phyloP scores from a whole-genome alignment of 257 asterid species.

The Nicotiana otophora region DNA sequence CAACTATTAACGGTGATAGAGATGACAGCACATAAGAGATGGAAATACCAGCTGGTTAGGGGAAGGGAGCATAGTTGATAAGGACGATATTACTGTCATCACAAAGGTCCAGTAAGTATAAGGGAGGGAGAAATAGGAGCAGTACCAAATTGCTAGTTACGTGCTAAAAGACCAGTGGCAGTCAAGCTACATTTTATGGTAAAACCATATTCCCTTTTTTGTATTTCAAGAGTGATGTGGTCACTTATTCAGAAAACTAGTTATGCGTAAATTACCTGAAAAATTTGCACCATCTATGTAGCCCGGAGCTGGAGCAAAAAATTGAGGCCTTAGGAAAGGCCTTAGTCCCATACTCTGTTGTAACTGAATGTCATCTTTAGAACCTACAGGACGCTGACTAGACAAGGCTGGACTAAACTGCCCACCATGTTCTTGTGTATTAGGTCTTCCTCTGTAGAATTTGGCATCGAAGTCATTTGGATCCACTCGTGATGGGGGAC shows the following conservation, averaged over 20 bases:
- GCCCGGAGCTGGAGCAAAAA: conserved; percentile 39
- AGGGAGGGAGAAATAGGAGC: background rate
- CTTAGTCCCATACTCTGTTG: conserved; percentile 60
- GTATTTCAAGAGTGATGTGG: background rate
- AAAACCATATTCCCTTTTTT: background rate
- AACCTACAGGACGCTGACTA: conserved; percentile 44
- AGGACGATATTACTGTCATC: background rate
- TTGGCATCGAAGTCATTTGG: conserved; percentile 36
- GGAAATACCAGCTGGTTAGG: background rate
- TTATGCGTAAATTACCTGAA: conserved; percentile 37
- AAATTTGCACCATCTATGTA: conserved; percentile 52
- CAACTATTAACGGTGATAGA: background rate
- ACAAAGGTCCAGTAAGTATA: background rate
- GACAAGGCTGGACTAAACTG: conserved; percentile 35
- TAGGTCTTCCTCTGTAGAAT: conserved; percentile 47
- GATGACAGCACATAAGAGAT: background rate
- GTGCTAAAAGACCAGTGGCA: background rate
- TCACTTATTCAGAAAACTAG: background rate
- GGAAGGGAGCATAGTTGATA: background rate
- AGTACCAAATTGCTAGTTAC: background rate
- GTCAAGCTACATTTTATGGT: background rate
- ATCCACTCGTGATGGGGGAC: conserved; percentile 39
- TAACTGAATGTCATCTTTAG: conserved; percentile 40
- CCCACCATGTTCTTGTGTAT: conserved; percentile 37
- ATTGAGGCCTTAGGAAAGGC: conserved; percentile 55